Evolutionary conservation across 75 land plant genomes (phyloP), one percentile per base, ranked within the genome.

Genomic region (Gnetum montanum): DNA sequence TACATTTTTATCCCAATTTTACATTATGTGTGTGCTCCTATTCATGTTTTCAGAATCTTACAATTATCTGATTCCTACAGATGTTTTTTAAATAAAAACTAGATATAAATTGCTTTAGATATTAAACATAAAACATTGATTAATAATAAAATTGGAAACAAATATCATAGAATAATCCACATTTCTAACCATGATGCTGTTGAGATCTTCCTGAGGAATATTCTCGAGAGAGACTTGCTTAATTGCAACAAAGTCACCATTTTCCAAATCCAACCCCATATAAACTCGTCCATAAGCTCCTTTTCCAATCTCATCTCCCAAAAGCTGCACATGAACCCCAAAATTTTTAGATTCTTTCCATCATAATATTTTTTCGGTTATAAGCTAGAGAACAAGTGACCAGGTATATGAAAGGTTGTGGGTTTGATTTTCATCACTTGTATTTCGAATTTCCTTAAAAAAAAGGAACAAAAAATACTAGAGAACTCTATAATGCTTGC

Each of bases 231-330:
- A 93, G 30, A 93, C 98, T 66, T 93, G 98, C 65, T 93, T 93
- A 59, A 93, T 85, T 37, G 98, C 98, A 61, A 93, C 98, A 60
- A 85, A 89, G 67, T 89, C 91, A 37, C 98, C 98, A 85, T 93
- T 93, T 58, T 93, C 91, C 82, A 89, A 73, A 70, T 93, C 98
- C 80, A 93, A 50, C 19, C 98, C 96, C 57, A 89, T 90, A 65
- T 89, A 93, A 24, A 93, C 98, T 34, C 91, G 77, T 24, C 96
- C 98, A 79, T 93, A 90, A 19, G 98, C 98, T 19, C 98, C 98
- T 62, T 93, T 93, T 22, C 98, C 98, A 38, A 93, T 93, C 63
- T 93, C 98, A 83, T 93, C 98, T 27, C 98, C 98, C 27, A 93
- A 77, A 66, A 93, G 71, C 98, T 93, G 61, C 45, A n/a, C n/a